Evolutionary conservation across 345 rosid species (phyloP).

Genomic region (Heritiera fomes): DNA sequence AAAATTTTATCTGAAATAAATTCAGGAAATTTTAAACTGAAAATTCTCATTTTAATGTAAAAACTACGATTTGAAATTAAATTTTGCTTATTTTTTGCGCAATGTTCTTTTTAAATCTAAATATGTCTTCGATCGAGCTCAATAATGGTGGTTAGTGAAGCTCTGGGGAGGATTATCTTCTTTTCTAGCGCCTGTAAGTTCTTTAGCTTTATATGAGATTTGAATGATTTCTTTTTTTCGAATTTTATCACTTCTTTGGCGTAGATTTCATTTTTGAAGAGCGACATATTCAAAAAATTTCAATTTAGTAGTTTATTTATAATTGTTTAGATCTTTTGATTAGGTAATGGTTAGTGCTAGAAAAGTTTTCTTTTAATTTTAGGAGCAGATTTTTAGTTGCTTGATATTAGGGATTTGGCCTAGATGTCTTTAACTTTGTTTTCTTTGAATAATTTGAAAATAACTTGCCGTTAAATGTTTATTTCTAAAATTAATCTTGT

Average conservation of each 20-base stretch:
- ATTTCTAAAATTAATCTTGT: neutral
- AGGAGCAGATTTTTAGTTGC: slow-evolving; percentile 11
- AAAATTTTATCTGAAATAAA: slow-evolving; percentile 17
- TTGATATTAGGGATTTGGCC: slow-evolving; percentile 40
- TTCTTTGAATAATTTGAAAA: neutral
- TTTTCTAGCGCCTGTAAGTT: slow-evolving; percentile 24
- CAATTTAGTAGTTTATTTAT: slow-evolving; percentile 6
- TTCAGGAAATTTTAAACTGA: neutral
- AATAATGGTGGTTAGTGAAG: slow-evolving; percentile 29
- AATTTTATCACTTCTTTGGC: neutral
- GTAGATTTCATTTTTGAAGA: slow-evolving; percentile 6
- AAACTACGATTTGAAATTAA: neutral
- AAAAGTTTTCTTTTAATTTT: neutral
- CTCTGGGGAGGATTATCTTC: slow-evolving; percentile 23
- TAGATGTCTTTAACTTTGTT: neutral
- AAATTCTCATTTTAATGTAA: neutral
- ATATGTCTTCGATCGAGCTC: slow-evolving; percentile 24
- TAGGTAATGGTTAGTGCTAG: neutral
- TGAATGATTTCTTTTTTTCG: neutral
- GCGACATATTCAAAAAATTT: slow-evolving; percentile 5
- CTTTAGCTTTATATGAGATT: neutral
- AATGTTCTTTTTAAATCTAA: slow-evolving; percentile 17
- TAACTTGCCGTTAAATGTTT: slow-evolving; percentile 2
- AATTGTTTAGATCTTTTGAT: slow-evolving; percentile 13
- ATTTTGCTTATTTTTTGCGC: neutral